Percentiles rank a stretch among this genome's conserved stretches.
phyloP scores from a whole-genome alignment of 1,284 basidiomycete species.

The Puccinia horiana region DNA sequence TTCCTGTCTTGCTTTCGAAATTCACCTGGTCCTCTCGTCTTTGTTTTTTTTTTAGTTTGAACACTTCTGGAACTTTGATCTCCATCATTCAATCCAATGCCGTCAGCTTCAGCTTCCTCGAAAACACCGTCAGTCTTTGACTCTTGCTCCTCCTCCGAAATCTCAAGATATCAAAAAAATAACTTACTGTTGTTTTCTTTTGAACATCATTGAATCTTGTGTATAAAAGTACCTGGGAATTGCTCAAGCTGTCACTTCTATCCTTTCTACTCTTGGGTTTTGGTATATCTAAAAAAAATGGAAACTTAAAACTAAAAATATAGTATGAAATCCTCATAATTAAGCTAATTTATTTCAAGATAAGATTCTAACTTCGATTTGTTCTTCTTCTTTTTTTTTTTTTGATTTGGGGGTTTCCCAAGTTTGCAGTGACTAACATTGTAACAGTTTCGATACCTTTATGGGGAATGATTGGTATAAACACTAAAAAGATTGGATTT shows the following conservation, averaged over 20 bases:
- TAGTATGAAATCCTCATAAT: constrained; percentile 19
- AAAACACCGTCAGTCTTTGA: constrained; percentile 36
- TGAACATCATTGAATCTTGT: too few species aligned
- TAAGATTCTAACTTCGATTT: too few species aligned
- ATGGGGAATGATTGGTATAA: constrained; percentile 45
- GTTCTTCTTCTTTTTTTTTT: not conserved
- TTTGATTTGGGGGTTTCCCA: not conserved
- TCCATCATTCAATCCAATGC: constrained; percentile 36
- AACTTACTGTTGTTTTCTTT: not conserved
- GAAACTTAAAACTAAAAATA: constrained; percentile 41
- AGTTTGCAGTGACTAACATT: constrained; percentile 47
- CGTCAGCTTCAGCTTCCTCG: constrained; percentile 44
- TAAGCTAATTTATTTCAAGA: too few species aligned
- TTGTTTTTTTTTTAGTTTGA: constrained; percentile 16
- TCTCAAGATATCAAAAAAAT: not conserved
- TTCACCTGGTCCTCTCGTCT: too few species aligned
- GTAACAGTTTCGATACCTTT: constrained; percentile 47
- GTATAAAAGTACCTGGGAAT: constrained; percentile 37
- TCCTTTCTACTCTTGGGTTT: constrained; percentile 45
- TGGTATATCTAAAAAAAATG: constrained; percentile 47
- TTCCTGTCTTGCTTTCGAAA: not conserved
- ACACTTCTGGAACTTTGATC: constrained; percentile 47
- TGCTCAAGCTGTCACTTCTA: constrained; percentile 49
- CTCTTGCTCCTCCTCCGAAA: too few species aligned
- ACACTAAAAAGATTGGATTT: constrained; percentile 33